Base-by-base conservation (phyloP, 495 filamentous ascomycete genomes). In the Hypoxylon lienhwacheense region DNA sequence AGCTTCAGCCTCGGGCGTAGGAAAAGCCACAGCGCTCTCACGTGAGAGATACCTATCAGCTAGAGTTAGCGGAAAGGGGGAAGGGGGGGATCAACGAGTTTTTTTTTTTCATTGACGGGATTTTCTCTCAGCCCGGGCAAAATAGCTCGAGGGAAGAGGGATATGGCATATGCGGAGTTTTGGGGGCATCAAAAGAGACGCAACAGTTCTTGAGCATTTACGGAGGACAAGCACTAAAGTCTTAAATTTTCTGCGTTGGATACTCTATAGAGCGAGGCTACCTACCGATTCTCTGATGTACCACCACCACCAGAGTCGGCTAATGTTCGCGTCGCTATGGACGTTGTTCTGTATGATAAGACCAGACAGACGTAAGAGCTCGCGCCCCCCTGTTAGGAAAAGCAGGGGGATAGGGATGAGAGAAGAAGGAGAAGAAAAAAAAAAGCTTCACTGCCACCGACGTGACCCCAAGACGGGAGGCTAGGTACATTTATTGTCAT, bases 1-100 rank as follows among this genome's bases (percentile, higher is more conserved):
- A 83, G 73, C 53, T 80, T 81, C 47, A 71, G 79, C 46, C 56
- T 85, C 40, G 80, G 81, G 12, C 71, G 76, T 54, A 85, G 84
- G 70, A 85, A 84, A 73, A 81, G 77, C 61, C 68, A 67, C 28
- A 64, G 67, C 48, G 66, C 78, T 51, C 64, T 67, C 63, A 68
- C 65, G 20, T 73, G 57, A 67, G 41, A n/a, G 43, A 25, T 29
- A 24, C 35, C 41, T 16, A 44, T 54, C 22, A 24, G 44, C 25
- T 25, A 49, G 59, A 50, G 48, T 57, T 53, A 24, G 12, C 20
- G 53, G 48, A 25, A 17, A n/a, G n/a, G n/a, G n/a, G n/a, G n/a
- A n/a, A n/a, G n/a, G n/a, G n/a, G n/a, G n/a, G n/a, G n/a, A n/a
- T n/a, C n/a, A n/a, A n/a, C n/a, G n/a, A n/a, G n/a, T n/a, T n/a